Evolutionary conservation across 306 rosid species (phyloP), one percentile per base, ranked within the genome.

Genomic region (Lathyrus oleraceus): DNA sequence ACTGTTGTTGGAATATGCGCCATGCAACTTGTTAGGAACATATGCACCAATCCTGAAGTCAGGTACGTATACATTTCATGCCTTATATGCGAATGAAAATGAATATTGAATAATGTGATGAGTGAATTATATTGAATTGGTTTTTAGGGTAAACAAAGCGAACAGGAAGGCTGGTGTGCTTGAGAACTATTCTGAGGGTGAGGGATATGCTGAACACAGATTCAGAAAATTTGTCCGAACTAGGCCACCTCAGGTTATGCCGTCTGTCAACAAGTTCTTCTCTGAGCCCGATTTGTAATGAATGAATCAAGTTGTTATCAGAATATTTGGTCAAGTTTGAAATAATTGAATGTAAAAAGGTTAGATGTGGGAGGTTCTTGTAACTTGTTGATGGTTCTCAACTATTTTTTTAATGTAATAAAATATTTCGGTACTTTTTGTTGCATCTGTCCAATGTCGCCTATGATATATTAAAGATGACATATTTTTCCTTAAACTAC

Each of bases 31-130:
- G 32, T 88, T 19, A 86, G 95, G 71, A 91, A 91, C 54, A 88
- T 88, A 72, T 42, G 54, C 61, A 59, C 79, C 73, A 91, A 91
- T 74, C 95, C 95, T 51, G 97, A 88, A 83, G 97, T 91, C 67
- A 86, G 97, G 95, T 82, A 86, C 92, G 91, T 82, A 70, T 58
- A 20, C 19, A 19, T 19, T 3, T 51, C 39, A 7, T 35, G 2
- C 0, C 1, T 32, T 1, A 8, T 10, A 16, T 48, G 15, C 8
- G 5, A 16, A 8, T 49, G 12, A 7, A 48, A 49, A 49, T 49
- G 56, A 49, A 2, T 1, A 42, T 43, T 43, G 48, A 49, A 49
- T 48, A 48, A 15, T 16, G 5, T 49, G 27, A 51, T 51, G 28
- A 17, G 19, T 19, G 35, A 11, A 23, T 12, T 23, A 54, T 21